A percentile compares a stretch with the other conserved stretches of the same genome.
phyloP scores from a whole-genome alignment of 2,329 filamentous ascomycete genomes.

The Penicillium brevicompactum region DNA sequence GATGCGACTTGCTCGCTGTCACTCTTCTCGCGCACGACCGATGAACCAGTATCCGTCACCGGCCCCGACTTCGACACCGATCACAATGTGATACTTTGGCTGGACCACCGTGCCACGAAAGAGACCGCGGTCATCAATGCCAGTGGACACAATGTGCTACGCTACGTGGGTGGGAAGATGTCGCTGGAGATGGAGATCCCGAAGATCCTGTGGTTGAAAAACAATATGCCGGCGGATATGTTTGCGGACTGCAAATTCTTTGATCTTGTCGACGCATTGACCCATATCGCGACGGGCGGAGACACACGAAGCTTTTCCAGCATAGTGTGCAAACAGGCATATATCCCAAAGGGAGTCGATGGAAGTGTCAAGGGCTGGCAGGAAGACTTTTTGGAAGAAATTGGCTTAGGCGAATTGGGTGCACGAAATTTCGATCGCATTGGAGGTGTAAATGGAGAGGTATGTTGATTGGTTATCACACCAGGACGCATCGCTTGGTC shows the following conservation, averaged over 20 bases:
- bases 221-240: conserved; percentile 89
- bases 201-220: conserved; percentile 97
- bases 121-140: conserved; percentile 94
- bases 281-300: conserved; percentile 88
- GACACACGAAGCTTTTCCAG: conserved; percentile 94
- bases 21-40: conserved; percentile 84
- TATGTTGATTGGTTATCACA: conserved; percentile 55
- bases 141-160: conserved; percentile 86
- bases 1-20: conserved; percentile 97
- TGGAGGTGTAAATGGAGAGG: conserved; percentile 92
- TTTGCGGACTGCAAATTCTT: conserved; percentile 97
- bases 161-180: conserved; percentile 97
- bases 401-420: conserved; percentile 84
- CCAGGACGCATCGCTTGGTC: too few relatives aligned
- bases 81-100: conserved; percentile 95
- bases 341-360: conserved; percentile 93
- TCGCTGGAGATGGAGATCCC: conserved; percentile 99
- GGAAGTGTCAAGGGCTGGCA: conserved; percentile 98
- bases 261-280: conserved; percentile 88
- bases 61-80: conserved; percentile 85
- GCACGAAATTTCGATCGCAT: conserved; percentile 89
- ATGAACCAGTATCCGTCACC: conserved; percentile 88
- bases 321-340: conserved; percentile 96
- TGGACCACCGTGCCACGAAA: conserved; percentile 87
- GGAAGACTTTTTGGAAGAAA: conserved; percentile 83